A percentile compares a stretch with the other conserved stretches of the same genome.
Conservation (phyloP, 208 protist genomes). For the Phytomonas francai region DNA sequence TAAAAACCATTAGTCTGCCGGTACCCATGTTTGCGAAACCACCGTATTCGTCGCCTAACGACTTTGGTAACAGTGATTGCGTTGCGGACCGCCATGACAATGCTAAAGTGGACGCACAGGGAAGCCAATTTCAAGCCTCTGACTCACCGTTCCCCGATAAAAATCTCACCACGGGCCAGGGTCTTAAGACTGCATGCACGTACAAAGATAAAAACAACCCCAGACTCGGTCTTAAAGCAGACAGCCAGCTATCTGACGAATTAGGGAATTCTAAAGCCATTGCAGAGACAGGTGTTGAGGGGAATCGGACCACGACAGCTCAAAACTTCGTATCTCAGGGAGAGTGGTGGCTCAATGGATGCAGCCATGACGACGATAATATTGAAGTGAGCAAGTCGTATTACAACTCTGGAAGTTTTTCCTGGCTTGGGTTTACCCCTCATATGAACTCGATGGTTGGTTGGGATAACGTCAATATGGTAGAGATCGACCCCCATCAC, state of each 20-base stretch:
- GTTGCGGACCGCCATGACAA: background rate
- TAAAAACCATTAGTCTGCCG: slow-evolving; percentile 52
- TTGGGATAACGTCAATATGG: background rate
- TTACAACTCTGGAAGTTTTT: slow-evolving; percentile 36
- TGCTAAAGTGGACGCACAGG: background rate
- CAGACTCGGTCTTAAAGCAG: background rate
- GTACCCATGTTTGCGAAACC: background rate
- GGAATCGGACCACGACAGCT: background rate
- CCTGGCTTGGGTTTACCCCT: slow-evolving; percentile 45
- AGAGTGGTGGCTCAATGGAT: slow-evolving; percentile 40
- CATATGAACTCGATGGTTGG: background rate
- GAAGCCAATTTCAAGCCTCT: background rate
- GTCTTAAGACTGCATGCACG: background rate
- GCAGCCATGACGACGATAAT: slow-evolving; percentile 55
- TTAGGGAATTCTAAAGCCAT: slow-evolving; percentile 14
- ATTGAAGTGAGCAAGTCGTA: slow-evolving; percentile 76
- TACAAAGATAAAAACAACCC: background rate
- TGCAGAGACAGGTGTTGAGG: slow-evolving; percentile 13
- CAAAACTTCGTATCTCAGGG: slow-evolving; percentile 20
- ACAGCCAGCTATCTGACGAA: background rate
- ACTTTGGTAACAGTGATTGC: background rate
- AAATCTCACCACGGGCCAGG: background rate
- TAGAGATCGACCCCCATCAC: background rate
- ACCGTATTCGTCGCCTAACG: background rate
- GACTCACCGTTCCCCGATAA: background rate